phyloP scores from a whole-genome alignment of 192 early-diverging fungal species.

The Pilaira anomala region DNA sequence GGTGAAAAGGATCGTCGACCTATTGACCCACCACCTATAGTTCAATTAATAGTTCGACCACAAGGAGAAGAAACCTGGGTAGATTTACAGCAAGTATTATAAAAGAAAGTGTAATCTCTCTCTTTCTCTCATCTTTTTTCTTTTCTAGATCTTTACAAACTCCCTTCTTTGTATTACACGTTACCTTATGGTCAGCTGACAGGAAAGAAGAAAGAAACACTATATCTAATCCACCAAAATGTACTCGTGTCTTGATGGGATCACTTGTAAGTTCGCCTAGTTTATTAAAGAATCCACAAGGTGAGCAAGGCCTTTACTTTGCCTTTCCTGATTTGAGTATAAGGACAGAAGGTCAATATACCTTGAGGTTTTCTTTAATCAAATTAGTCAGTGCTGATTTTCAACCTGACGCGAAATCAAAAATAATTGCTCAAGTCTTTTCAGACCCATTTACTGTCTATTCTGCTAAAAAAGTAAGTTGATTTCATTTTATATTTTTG shows the following conservation, averaged over 20 bases:
- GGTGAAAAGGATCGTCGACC: constrained; percentile 79
- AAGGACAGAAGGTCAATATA: constrained; percentile 67
- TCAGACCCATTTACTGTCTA: constrained; percentile 75
- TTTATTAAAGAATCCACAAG: constrained; percentile 51
- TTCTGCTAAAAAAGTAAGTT: constrained; percentile 65
- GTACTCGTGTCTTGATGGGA: constrained; percentile 61
- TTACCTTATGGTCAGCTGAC: constrained; percentile 60
- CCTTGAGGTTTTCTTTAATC: constrained; percentile 64
- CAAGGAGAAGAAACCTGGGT: constrained; percentile 51
- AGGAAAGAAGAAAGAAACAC: constrained; percentile 52
- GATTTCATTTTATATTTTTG: background rate
- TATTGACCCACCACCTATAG: constrained; percentile 72
- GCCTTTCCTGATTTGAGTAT: constrained; percentile 76
- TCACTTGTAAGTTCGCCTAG: constrained; percentile 59
- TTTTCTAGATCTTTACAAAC: constrained; percentile 39
- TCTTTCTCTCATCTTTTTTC: constrained; percentile 10
- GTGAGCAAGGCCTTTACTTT: constrained; percentile 70
- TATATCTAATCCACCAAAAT: constrained; percentile 59
- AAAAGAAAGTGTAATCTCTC: background rate
- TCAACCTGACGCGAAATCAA: constrained; percentile 28
- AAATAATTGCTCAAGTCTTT: constrained; percentile 51
- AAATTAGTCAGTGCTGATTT: constrained; percentile 49
- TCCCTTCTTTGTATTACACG: constrained; percentile 59
- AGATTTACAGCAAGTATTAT: constrained; percentile 42
- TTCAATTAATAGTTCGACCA: constrained; percentile 62